Evolutionary conservation across 495 filamentous ascomycete genomes (phyloP), one percentile per base, ranked within the genome.

Genomic region (Aspergillus carlsbadensis): DNA sequence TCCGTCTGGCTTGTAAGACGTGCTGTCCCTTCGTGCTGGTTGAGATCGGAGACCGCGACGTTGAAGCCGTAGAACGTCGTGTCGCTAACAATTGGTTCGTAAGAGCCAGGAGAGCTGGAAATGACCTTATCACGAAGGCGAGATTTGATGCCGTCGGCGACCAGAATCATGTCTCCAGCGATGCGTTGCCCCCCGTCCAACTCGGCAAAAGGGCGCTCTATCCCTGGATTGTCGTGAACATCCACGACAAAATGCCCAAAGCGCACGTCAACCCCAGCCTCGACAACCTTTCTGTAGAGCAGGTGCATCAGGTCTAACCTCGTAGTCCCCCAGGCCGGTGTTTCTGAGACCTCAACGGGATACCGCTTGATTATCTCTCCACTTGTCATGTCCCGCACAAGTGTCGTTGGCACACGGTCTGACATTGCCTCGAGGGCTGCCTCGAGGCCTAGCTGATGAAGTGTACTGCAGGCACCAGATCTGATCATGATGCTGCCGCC

Each of bases 401-500:
- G 41, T 6, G 41, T 44, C 0, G 41, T 21, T 11, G 41, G 41
- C 0, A 44, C 41, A 11, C 41, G 41, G 11, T 44, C 41, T 21
- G 41, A 44, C 41, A 44, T 44, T 2, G 41, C 41, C 18, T 44
- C 18, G 6, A 44, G 18, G n/a, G 17, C 41, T 17, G 41, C 41
- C 18, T 44, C 41, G 5, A 44, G 41, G n/a, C 41, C 41, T 11
- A 44, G 10, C 0, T 5, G 18, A 44, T 44, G 41, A 44, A 44
- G 41, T 5, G 22, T 44, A 21, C 41, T 44, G 41, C 41, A 44
- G 8, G 41, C 41, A 11, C 41, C 41, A 21, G 41, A 44, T 11
- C 41, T 44, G 41, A 44, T 21, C 41, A 44, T 44, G 22, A 44
- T 44, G 18, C 41, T 44, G 14, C 41, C 41, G 10, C 41, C 41